Percentiles rank a stretch among this genome's conserved stretches.
Conservation (phyloP, 805 yeast species). For the Myxozyma kluyveri region DNA sequence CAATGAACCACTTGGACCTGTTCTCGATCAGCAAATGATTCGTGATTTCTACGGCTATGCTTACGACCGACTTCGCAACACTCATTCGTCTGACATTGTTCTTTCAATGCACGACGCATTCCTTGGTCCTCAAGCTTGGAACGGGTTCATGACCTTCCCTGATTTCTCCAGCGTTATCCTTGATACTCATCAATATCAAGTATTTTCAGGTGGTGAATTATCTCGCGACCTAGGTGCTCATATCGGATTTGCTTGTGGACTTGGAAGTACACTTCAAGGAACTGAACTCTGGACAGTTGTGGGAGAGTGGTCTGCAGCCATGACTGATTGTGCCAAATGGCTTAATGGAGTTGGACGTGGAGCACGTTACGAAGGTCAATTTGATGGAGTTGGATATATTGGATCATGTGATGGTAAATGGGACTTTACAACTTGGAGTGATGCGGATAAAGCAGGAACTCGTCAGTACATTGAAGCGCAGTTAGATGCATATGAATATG, state of each 20-base stretch:
- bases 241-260: conserved; percentile 51
- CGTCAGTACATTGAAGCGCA: conserved; percentile 85
- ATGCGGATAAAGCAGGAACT: conserved; percentile 52
- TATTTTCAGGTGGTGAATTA: conserved; percentile 65
- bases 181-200: conserved; percentile 88
- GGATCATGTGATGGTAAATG: conserved; percentile 59
- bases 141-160: conserved; percentile 48
- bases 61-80: conserved; percentile 60
- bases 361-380: conserved; percentile 72
- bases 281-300: conserved; percentile 58
- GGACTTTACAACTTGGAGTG: conserved; percentile 57
- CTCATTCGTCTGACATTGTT: conserved; percentile 49
- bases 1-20: conserved; percentile 83
- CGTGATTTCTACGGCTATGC: conserved; percentile 59
- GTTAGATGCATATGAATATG: conserved; percentile 72
- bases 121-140: conserved; percentile 54
- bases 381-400: conserved; percentile 37
- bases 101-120: conserved; percentile 73
- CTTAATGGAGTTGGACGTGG: conserved; percentile 83
- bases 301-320: conserved; percentile 91
- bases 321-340: conserved; percentile 89
- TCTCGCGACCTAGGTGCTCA: conserved; percentile 60
- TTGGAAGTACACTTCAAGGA: conserved; percentile 44
- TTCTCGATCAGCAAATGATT: conserved; percentile 56
- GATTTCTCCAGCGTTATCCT: conserved; percentile 66